Conservation (phyloP, 2,329 filamentous ascomycete genomes). For the Thelonectria rubi region DNA sequence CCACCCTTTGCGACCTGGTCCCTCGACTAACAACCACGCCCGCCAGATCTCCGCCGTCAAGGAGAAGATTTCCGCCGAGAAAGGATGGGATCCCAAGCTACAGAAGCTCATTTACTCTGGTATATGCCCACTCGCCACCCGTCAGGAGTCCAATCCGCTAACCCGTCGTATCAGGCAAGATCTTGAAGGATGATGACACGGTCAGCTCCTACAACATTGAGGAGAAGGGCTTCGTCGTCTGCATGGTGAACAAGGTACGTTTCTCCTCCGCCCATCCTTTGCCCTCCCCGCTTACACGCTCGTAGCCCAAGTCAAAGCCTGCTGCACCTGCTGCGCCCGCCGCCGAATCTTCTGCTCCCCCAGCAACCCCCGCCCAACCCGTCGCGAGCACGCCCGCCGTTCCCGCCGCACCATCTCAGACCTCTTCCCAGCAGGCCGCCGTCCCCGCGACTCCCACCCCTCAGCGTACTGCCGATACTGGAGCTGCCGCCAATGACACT, state of each 20-base stretch:
- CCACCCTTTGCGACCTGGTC: conserved; percentile 26
- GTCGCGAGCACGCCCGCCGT: conserved; percentile 70
- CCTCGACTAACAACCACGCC: conserved; percentile 24
- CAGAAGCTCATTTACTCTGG: conserved; percentile 99
- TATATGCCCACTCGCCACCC: conserved; percentile 50
- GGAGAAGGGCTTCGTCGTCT: conserved; percentile 99
- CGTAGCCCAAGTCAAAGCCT: conserved; percentile 71
- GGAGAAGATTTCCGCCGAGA: conserved; percentile 89
- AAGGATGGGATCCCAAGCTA: conserved; percentile 89
- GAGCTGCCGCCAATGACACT: conserved; percentile 59
- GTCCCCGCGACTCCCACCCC: conserved; percentile 65
- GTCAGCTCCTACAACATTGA: conserved; percentile 98
- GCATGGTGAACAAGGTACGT: conserved; percentile 97
- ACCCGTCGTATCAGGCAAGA: conserved; percentile 77
- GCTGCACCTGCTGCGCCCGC: conserved; percentile 61
- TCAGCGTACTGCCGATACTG: conserved; percentile 51
- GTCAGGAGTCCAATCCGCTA: conserved; percentile 31
- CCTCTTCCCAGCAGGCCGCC: conserved; percentile 58
- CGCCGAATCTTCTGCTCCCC: conserved; percentile 64
- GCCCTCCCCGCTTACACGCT: conserved; percentile 25
- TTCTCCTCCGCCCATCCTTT: conserved; percentile 27
- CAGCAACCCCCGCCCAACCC: conserved; percentile 63
- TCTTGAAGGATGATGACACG: conserved; percentile 96
- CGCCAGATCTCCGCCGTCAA: conserved; percentile 86
- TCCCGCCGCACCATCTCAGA: conserved; percentile 52